Conservation (phyloP, 2,329 filamentous ascomycete species). For the Sporothrix pallida region DNA sequence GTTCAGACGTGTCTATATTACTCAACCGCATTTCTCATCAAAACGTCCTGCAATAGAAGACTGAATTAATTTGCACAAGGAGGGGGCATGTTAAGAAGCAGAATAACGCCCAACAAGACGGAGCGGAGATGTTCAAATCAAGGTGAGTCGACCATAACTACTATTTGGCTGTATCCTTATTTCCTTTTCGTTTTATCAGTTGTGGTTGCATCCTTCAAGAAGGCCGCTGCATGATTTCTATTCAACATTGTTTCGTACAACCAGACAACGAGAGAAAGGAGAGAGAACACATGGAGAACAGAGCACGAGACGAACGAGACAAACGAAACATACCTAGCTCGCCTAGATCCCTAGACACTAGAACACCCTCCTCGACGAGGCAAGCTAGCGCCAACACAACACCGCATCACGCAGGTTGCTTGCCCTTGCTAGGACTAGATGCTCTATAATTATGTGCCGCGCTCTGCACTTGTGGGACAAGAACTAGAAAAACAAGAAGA, state of each 20-base stretch:
- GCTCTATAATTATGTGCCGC: constrained; percentile 17
- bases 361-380: neutral
- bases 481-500: neutral
- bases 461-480: neutral
- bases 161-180: neutral
- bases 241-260: neutral
- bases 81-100: neutral
- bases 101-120: neutral
- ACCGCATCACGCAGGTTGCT: constrained; percentile 5
- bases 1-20: neutral
- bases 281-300: neutral
- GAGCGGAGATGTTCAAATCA: neutral
- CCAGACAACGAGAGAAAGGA: neutral
- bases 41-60: neutral
- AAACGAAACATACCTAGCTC: neutral
- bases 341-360: neutral
- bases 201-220: neutral
- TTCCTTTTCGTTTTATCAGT: neutral
- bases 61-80: neutral
- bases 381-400: constrained; percentile 16
- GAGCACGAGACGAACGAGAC: constrained; percentile 12
- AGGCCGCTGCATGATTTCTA: neutral
- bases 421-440: constrained; percentile 9
- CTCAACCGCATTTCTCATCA: constrained; percentile 16
- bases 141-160: neutral